Percentiles rank a stretch among this genome's conserved stretches.
Conservation (phyloP, 495 filamentous ascomycete genomes). For the Talaromyces adpressus region DNA sequence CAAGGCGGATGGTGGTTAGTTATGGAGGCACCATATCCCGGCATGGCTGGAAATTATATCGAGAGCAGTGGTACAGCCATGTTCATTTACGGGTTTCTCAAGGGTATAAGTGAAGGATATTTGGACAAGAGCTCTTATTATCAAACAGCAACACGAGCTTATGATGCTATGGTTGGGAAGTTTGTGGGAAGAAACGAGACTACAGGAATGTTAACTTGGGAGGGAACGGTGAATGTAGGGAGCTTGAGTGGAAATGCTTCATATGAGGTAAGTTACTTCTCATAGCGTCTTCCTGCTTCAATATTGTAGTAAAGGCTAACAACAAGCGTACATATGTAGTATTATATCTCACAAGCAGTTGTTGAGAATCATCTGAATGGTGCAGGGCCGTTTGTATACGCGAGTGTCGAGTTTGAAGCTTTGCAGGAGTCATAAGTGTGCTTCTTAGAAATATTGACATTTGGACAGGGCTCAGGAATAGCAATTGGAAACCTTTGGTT, state of each 20-base stretch:
- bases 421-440: not conserved
- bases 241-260: not conserved
- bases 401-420: not conserved
- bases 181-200: not conserved
- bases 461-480: not conserved
- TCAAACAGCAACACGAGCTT: not conserved
- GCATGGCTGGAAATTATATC: slow-evolving; percentile 33
- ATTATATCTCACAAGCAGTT: not conserved
- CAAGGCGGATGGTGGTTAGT: not conserved
- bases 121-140: not conserved
- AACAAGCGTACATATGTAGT: not conserved
- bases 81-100: slow-evolving; percentile 44
- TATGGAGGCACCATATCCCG: not conserved
- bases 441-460: not conserved
- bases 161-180: not conserved
- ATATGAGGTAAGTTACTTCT: not conserved
- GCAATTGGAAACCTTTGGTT: not conserved
- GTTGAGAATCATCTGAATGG: not conserved
- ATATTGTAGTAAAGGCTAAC: not conserved
- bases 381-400: not conserved
- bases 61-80: slow-evolving; percentile 54
- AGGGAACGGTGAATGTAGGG: not conserved
- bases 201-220: not conserved
- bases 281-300: not conserved
- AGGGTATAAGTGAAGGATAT: not conserved